A percentile compares a stretch with the other conserved stretches of the same genome.
Evolutionary conservation across 2,329 filamentous ascomycete species (phyloP).

Genomic region (Fusarium fracticaudum): DNA sequence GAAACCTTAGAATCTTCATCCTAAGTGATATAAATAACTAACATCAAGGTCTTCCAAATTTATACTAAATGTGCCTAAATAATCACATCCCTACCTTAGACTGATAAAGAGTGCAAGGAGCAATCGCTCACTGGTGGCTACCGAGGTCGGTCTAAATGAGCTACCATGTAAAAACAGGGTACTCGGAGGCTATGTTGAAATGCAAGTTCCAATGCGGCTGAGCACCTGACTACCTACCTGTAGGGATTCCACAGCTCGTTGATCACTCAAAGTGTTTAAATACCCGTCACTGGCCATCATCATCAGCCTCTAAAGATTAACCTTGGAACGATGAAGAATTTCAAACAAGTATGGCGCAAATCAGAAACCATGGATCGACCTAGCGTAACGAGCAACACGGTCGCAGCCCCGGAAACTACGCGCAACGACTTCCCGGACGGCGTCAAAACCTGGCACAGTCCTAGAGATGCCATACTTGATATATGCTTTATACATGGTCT

Average conservation of each 20-base stretch:
- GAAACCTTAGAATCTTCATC: too few species aligned
- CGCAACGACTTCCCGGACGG: neutral
- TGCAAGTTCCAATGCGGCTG: neutral
- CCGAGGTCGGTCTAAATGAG: neutral
- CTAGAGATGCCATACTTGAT: neutral
- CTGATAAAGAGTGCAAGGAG: too few species aligned
- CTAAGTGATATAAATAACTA: too few species aligned
- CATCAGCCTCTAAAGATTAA: rapidly evolving
- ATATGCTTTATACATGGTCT: neutral
- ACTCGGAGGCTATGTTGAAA: neutral
- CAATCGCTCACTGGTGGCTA: neutral
- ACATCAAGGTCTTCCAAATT: too few species aligned
- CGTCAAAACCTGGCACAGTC: neutral
- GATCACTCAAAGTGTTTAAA: neutral
- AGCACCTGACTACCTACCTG: neutral
- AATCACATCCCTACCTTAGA: too few species aligned
- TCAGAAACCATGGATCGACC: neutral
- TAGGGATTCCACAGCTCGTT: neutral
- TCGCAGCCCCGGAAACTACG: rapidly evolving
- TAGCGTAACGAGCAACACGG: neutral
- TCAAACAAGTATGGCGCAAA: neutral
- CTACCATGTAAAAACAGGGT: too few species aligned
- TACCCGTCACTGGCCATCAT: rapidly evolving
- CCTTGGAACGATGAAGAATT: neutral
- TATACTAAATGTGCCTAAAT: too few species aligned